Evolutionary conservation across 768 basidiomycete genomes (phyloP).

Genomic region (Auricularia sp.): DNA sequence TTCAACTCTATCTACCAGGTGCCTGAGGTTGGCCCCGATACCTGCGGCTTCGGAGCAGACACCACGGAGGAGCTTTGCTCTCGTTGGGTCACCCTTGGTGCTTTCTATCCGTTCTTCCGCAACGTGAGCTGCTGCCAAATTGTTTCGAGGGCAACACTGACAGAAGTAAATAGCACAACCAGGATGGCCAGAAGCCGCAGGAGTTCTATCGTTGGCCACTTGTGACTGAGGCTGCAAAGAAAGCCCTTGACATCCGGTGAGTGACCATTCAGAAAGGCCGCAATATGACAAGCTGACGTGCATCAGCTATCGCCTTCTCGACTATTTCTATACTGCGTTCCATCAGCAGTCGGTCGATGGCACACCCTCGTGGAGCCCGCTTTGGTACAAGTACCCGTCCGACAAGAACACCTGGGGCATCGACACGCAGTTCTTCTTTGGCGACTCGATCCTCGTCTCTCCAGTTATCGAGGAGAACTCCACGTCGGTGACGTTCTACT

Average conservation of each 20-base stretch:
- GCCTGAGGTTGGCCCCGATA: constrained; percentile 71
- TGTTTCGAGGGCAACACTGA: not conserved
- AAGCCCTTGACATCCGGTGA: constrained; percentile 53
- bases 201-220: constrained; percentile 60
- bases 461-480: constrained; percentile 55
- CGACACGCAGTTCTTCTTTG: constrained; percentile 64
- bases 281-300: not conserved
- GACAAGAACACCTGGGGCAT: constrained; percentile 49
- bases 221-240: constrained; percentile 48
- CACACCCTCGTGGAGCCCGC: constrained; percentile 52
- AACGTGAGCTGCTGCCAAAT: constrained; percentile 24
- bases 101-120: constrained; percentile 73
- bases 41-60: constrained; percentile 56
- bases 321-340: constrained; percentile 66
- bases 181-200: constrained; percentile 27
- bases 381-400: constrained; percentile 60
- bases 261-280: constrained; percentile 9
- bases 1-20: constrained; percentile 57
- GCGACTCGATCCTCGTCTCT: constrained; percentile 55
- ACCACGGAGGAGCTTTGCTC: constrained; percentile 63
- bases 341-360: constrained; percentile 48
- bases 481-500: constrained; percentile 50
- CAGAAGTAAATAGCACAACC: not conserved
- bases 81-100: constrained; percentile 68
- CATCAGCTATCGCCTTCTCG: constrained; percentile 37